Evolutionary conservation across 306 rosid species (phyloP), one percentile per base, ranked within the genome.

Genomic region (Alnus rubra): DNA sequence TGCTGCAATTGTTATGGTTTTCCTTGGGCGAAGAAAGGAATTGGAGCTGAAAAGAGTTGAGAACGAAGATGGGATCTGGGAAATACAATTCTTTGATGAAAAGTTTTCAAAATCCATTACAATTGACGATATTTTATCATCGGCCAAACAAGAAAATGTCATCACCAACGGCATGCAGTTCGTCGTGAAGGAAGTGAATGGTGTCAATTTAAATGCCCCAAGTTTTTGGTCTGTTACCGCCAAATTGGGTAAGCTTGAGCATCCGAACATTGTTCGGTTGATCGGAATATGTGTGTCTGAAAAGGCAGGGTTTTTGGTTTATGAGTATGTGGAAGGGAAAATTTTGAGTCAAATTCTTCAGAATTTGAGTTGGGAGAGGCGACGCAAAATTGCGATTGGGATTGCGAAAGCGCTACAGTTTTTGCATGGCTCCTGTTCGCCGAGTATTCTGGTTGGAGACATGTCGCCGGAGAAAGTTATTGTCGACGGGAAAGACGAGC

Each of bases 1-100:
- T 3, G 84, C 84, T 11, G 59, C 62, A 10, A 62, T 74, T 55
- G 2, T 82, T 5, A 49, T 89, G 14, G 63, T 82, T 11, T 83
- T 62, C 30, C 49, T 90, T 31, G 88, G 83, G 1, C 83, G 82
- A 7, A 80, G 89, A 35, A 87, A 80, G 65, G 83, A n/a, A 13
- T 78, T 83, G 70, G 73, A 70, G 73, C 37, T 82, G 2, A 80
- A 80, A 79, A 86, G 80, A 75, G 88, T 91, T 75, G 94, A 90
- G 62, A 83, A 62, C 49, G 86, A 90, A 70, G 87, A 90, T 30
- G 96, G 93, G 47, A 80, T 79, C 0, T 96, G 97, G 98, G 92
- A 91, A 39, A 31, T 91, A 23, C 89, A 89, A 44, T 89, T 89
- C 68, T 93, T 91, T 4, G 88, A 89, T 2, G 18, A 76, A 0